phyloP scores from a whole-genome alignment of 192 early-diverging fungal species.

The Geranomyces variabilis region DNA sequence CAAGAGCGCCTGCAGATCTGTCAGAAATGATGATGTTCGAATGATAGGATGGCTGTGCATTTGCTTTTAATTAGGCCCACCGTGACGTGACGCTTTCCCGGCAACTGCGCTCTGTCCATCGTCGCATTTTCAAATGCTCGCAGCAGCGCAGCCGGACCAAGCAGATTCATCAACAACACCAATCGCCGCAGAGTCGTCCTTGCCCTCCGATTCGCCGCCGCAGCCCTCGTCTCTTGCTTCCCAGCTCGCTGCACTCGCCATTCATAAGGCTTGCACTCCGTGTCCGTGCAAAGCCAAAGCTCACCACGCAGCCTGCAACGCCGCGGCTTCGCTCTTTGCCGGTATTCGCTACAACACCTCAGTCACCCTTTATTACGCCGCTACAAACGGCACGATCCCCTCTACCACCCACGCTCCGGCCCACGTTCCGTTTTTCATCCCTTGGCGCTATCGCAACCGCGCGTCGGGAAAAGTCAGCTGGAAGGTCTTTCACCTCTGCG shows the following conservation, averaged over 20 bases:
- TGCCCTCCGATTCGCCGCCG: too few relatives aligned
- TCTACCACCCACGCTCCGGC: not conserved
- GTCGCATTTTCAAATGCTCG: too few relatives aligned
- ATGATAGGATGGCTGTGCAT: too few relatives aligned
- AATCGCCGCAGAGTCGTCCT: too few relatives aligned
- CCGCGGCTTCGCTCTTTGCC: not conserved
- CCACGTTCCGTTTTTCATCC: constrained; percentile 47
- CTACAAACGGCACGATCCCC: constrained; percentile 1
- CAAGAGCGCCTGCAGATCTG: too few relatives aligned
- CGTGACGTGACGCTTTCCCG: too few relatives aligned
- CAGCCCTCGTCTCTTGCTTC: too few relatives aligned
- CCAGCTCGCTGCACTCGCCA: not conserved
- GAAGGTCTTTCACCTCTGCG: constrained; percentile 54
- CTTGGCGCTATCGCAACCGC: constrained; percentile 54
- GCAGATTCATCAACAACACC: too few relatives aligned
- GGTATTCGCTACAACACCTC: not conserved
- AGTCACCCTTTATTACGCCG: not conserved
- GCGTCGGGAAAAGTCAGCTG: constrained; percentile 45
- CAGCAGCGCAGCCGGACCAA: too few relatives aligned
- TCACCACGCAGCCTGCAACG: constrained; percentile 1
- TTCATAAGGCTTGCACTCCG: not conserved
- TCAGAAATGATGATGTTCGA: too few relatives aligned
- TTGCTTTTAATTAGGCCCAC: too few relatives aligned
- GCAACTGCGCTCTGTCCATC: too few relatives aligned
- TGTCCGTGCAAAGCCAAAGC: not conserved